Evolutionary conservation across 768 basidiomycete species (phyloP).

Genomic region (Suillus fuscotomentosus): DNA sequence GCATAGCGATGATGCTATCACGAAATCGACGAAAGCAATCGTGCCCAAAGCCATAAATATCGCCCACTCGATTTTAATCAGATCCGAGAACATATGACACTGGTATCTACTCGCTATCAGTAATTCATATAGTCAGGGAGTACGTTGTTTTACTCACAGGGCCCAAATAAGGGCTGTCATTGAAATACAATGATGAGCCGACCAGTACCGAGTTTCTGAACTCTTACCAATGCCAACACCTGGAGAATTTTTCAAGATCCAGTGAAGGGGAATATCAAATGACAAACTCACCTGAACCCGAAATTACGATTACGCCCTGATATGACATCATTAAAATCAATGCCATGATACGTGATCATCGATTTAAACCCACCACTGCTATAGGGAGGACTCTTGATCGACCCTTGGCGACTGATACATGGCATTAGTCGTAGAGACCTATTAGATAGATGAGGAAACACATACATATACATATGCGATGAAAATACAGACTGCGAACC

Average conservation of each 20-base stretch:
- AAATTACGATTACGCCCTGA: neutral
- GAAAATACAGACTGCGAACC: neutral
- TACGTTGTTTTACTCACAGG: neutral
- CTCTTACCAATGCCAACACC: neutral
- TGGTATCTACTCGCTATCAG: neutral
- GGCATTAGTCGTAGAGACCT: neutral
- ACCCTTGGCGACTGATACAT: neutral
- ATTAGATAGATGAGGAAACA: neutral
- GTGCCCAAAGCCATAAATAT: neutral
- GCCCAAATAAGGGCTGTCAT: neutral
- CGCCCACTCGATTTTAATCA: neutral
- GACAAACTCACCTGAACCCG: neutral
- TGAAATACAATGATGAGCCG: neutral
- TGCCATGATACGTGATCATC: neutral
- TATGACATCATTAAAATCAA: neutral
- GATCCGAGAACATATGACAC: neutral
- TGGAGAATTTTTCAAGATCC: neutral
- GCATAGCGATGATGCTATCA: neutral
- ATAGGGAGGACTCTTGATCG: neutral
- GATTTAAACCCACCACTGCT: neutral
- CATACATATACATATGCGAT: neutral
- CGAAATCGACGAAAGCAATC: neutral
- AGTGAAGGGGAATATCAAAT: neutral
- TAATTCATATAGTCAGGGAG: neutral
- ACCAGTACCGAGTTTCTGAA: neutral